These are phyloP conservation scores for Nadsonia starkeyi-henricii DNA, from an alignment of 1,139 yeast genomes.

Conservation along the genomic window DNA sequence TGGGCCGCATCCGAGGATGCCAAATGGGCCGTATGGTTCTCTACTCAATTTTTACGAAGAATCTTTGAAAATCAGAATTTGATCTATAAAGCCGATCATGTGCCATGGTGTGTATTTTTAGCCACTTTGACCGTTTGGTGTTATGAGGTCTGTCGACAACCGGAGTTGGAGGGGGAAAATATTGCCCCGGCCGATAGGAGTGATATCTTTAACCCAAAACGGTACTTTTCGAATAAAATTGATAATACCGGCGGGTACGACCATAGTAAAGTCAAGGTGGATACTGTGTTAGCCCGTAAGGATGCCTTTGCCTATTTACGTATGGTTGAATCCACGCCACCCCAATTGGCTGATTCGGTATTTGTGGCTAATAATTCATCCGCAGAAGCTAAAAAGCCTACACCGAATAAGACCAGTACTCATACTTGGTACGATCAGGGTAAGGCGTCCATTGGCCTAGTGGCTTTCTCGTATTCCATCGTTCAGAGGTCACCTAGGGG, in stretches of 20 bases:
- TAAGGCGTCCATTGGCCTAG: conserved; percentile 7
- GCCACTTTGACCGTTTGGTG: conserved; percentile 18
- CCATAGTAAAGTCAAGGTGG: conserved; percentile 3
- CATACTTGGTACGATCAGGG: conserved; percentile 3
- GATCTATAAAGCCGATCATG: conserved; percentile 16
- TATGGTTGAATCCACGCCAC: conserved; percentile 10
- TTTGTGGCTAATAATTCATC: conserved; percentile 7
- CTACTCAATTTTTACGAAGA: conserved; percentile 16
- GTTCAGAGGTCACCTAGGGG: conserved; percentile 6
- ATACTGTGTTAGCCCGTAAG: conserved; percentile 5
- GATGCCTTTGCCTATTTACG: conserved; percentile 11
- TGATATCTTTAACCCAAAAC: conserved; percentile 2
- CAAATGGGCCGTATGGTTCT: conserved; percentile 19
- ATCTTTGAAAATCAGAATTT: conserved; percentile 13
- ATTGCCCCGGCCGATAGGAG: neutral
- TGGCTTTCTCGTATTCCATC: conserved; percentile 7
- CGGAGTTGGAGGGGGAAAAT: conserved; percentile 6
- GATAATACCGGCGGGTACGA: neutral
- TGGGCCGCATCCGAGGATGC: conserved; percentile 19
- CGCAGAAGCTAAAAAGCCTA: too few relatives aligned
- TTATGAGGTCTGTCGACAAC: conserved; percentile 10
- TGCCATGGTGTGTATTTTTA: conserved; percentile 18
- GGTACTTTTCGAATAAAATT: conserved; percentile 1
- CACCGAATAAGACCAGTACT: too few relatives aligned
- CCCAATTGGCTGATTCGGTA: conserved; percentile 3